These are phyloP conservation scores for Scedosporium boydii DNA, from an alignment of 2,329 filamentous ascomycete genomes.

Conservation along the genomic window DNA sequence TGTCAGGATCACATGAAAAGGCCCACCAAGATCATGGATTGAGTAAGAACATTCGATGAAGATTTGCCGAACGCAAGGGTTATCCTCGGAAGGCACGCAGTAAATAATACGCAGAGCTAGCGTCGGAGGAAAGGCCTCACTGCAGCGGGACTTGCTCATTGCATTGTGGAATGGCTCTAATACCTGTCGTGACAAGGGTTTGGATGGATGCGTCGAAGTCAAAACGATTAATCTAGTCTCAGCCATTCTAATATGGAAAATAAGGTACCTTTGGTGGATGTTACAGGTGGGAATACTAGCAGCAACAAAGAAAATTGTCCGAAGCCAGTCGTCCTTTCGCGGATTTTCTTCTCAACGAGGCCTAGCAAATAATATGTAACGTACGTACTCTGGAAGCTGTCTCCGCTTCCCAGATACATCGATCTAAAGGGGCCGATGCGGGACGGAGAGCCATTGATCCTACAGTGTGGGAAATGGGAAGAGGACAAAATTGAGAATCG, in stretches of 20 bases:
- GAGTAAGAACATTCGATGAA: not conserved
- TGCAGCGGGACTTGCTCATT: not conserved
- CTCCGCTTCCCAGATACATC: not conserved
- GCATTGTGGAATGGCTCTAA: not conserved
- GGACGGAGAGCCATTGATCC: not conserved
- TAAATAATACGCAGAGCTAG: not conserved
- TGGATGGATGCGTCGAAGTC: not conserved
- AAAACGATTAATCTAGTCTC: not conserved
- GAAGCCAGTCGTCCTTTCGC: not conserved
- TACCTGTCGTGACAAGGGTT: not conserved
- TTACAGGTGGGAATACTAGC: not conserved
- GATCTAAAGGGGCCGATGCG: not conserved
- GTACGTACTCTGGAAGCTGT: not conserved
- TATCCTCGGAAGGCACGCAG: not conserved
- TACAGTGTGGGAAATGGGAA: not conserved
- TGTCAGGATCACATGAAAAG: not conserved
- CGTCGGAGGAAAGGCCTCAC: too few species aligned
- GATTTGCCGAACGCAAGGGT: not conserved
- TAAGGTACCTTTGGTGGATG: not conserved
- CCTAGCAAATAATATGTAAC: not conserved
- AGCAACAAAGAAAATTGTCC: not conserved
- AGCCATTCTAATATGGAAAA: not conserved
- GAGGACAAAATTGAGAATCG: not conserved
- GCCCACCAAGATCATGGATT: not conserved
- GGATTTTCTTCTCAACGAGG: not conserved